Evolutionary conservation across 169 alveolate species (phyloP).

Genomic region (Babesia ovata): DNA sequence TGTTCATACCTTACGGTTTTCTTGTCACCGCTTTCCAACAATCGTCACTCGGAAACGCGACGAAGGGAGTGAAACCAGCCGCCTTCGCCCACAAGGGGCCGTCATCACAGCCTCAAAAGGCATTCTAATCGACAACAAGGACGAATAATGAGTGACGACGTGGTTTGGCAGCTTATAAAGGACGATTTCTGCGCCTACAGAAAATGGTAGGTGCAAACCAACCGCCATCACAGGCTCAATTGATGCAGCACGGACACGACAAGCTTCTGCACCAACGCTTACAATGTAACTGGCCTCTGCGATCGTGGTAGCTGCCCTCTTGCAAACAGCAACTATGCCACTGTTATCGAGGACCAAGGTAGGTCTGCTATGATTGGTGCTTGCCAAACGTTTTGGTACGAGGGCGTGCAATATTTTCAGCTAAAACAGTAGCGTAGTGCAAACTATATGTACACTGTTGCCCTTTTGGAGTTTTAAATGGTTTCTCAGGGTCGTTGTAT

Average conservation of each 20-base stretch:
- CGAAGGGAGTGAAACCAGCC: background rate
- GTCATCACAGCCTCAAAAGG: background rate
- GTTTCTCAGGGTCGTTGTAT: constrained; percentile 91
- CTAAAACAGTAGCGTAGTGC: no score
- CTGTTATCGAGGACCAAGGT: constrained; percentile 92
- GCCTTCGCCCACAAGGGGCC: background rate
- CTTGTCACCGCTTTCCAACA: no score
- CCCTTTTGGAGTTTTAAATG: background rate
- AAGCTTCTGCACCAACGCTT: constrained; percentile 77
- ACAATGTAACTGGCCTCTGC: constrained; percentile 98
- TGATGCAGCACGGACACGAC: constrained; percentile 61
- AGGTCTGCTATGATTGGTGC: constrained; percentile 4
- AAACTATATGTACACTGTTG: no score
- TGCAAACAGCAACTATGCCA: constrained; percentile 96
- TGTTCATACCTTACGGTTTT: no score
- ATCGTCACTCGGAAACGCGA: no score
- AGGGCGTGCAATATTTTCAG: no score
- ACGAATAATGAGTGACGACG: constrained; percentile 66
- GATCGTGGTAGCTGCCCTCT: constrained; percentile 97
- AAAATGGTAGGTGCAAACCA: constrained; percentile 30
- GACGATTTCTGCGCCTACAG: constrained; percentile 65
- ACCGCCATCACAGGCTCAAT: background rate
- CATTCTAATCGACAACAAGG: background rate
- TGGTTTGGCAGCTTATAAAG: constrained; percentile 67
- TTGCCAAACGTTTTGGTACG: no score